Evolutionary conservation across 2,329 filamentous ascomycete genomes (phyloP), one percentile per base, ranked within the genome.

Genomic region (Alternaria angustiovoidea): DNA sequence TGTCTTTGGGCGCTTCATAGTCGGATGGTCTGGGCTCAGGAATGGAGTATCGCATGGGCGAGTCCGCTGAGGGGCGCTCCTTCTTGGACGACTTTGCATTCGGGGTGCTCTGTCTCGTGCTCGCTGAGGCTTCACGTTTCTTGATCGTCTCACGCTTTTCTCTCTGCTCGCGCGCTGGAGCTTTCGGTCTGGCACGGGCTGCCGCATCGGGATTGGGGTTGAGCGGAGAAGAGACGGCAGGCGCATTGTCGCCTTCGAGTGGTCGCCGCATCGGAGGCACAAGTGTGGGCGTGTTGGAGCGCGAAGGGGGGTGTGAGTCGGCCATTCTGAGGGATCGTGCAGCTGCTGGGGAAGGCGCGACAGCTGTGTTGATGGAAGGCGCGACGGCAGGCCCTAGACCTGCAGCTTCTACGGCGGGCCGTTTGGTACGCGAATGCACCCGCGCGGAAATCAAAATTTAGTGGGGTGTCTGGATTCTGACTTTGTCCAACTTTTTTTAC

Each of bases 151-250:
- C 84, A 30, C 84, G 78, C 71, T 84, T 84, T 64, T 85, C 84
- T 42, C 83, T 76, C 67, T 81, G 81, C 74, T 79, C 77, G 53
- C 75, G 75, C 44, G 74, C 76, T 4, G 78, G 75, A 58, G 74
- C 67, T 62, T 73, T 72, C 7, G 79, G 75, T 4, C 83, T 79
- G 26, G 81, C 79, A 26, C 86, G 78, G 54, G 74, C 66, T 20
- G 74, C 71, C 14, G 67, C 36, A 83, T 82, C 86, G 63, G 84
- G 83, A 81, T 82, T 87, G 61, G 85, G 83, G 69, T 93, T 93
- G 63, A 94, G 85, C 28, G 91, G 91, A 11, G 91, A 94, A 3
- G 91, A 88, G 2, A 93, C 84, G 12, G 88, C 84, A 5, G 91
- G 91, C 62, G 85, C 85, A 77, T 93, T 88, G 73, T 87, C 87